phyloP scores from a whole-genome alignment of 1,139 yeast genomes.

The Kodamaea ohmeri region DNA sequence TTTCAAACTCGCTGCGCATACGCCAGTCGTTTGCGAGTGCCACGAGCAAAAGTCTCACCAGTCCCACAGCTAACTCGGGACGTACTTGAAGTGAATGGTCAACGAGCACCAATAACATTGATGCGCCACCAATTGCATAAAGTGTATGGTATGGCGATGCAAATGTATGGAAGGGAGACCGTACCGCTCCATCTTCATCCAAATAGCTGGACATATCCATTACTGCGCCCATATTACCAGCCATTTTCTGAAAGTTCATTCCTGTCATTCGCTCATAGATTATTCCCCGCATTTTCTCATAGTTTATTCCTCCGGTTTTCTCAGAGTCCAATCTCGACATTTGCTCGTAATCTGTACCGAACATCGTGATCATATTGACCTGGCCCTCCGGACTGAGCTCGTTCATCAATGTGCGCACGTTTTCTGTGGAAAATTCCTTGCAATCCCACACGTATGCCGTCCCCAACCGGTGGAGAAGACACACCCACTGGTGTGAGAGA shows the following conservation, averaged over 20 bases:
- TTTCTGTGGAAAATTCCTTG: slow-evolving; percentile 34
- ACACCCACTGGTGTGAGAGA: slow-evolving; percentile 39
- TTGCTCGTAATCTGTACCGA: too few relatives aligned
- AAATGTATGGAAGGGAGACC: slow-evolving; percentile 5
- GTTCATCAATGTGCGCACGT: slow-evolving; percentile 28
- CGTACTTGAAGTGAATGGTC: slow-evolving; percentile 25
- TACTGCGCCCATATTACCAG: slow-evolving; percentile 10
- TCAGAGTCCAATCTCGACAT: too few relatives aligned
- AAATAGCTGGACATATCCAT: slow-evolving; percentile 22
- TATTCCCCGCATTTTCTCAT: too few relatives aligned
- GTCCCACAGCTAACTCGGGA: slow-evolving; percentile 6
- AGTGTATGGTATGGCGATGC: slow-evolving; percentile 30
- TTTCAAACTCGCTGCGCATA: slow-evolving; percentile 41
- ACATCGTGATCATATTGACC: too few relatives aligned
- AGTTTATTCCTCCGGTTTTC: too few relatives aligned
- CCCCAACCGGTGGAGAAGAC: slow-evolving; percentile 36
- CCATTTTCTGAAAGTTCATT: neutral
- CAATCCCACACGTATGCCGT: slow-evolving; percentile 40
- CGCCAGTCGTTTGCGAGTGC: slow-evolving; percentile 38
- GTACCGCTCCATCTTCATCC: neutral
- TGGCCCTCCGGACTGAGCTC: slow-evolving; percentile 30
- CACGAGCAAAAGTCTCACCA: slow-evolving; percentile 27
- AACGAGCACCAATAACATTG: slow-evolving; percentile 30
- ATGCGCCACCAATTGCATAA: slow-evolving; percentile 38
- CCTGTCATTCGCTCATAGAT: neutral